Conservation (phyloP, 2,329 filamentous ascomycete species). For the Diaporthe destruens region DNA sequence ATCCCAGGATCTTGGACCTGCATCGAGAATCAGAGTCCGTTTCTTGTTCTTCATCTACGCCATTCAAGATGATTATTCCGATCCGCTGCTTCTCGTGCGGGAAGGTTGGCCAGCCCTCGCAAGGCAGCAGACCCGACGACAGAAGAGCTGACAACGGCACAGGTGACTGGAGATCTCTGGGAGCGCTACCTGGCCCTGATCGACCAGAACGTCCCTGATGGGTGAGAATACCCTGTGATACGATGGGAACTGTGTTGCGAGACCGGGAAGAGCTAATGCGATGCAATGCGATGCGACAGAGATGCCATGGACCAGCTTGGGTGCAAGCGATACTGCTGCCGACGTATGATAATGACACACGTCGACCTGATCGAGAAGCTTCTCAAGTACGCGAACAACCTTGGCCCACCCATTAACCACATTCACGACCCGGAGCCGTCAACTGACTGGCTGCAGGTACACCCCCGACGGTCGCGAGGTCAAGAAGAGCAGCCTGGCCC, state of each 20-base stretch:
- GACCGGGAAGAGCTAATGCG: slow-evolving; percentile 46
- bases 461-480: slow-evolving; percentile 73
- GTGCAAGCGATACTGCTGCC: slow-evolving; percentile 96
- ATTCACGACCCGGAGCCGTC: not conserved
- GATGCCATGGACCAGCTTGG: slow-evolving; percentile 97
- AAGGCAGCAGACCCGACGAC: not conserved
- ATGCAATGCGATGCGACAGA: slow-evolving; percentile 60
- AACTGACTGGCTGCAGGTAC: slow-evolving; percentile 58
- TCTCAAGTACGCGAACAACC: slow-evolving; percentile 75
- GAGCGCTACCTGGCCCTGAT: slow-evolving; percentile 93
- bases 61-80: slow-evolving; percentile 91
- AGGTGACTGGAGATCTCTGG: slow-evolving; percentile 98
- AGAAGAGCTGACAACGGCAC: slow-evolving; percentile 49
- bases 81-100: slow-evolving; percentile 99
- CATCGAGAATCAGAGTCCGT: not conserved
- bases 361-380: slow-evolving; percentile 99
- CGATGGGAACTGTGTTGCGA: not conserved
- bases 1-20: slow-evolving; percentile 1
- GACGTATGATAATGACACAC: slow-evolving; percentile 99
- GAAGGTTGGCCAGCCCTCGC: slow-evolving; percentile 75
- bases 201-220: slow-evolving; percentile 80
- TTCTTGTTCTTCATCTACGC: slow-evolving; percentile 1
- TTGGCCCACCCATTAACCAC: not conserved
- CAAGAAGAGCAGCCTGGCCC: slow-evolving; percentile 65
- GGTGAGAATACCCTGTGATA: slow-evolving; percentile 64